Evolutionary conservation across 202 grass and related monocot genomes (phyloP), one percentile per base, ranked within the genome.

Genomic region (Elaeis oleifera): DNA sequence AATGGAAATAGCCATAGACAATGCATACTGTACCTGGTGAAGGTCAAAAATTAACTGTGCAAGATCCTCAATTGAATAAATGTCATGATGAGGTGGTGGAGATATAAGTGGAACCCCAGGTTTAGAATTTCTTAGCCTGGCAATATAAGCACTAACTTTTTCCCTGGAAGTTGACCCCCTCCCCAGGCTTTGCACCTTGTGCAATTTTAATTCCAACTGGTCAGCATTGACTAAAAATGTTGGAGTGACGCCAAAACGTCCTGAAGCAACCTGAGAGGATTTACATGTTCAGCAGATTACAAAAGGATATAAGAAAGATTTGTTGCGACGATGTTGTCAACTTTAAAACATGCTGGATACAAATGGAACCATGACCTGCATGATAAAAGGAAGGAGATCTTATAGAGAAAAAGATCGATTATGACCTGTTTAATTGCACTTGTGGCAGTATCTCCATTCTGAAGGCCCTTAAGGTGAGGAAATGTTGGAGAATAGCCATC

Each of bases 71-170:
- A 99, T 99, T 18, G 94, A 99, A 84, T 99, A 99, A 58, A 99
- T 99, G 72, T 99, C 94, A 76, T 99, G 94, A 71, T 99, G 94
- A 6, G 94, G 94, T 13, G 94, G 94, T 65, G 94, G 94, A 67
- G 94, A 99, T 81, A 99, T 99, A 24, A 99, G 85, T 79, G 94
- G 94, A 77, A 99, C 94, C 61, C 94, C 94, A 73, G 94, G 94
- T 69, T 99, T 99, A 2, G 94, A 99, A 67, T 89, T 99, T 67
- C 94, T 99, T 74, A 99, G 51, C 36, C 88, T 80, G 67, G 94
- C 94, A 71, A 99, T 99, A 70, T 99, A 99, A 61, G 94, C 85
- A 77, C 94, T 99, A 60, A 99, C 94, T 85, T 99, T 99, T 99
- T 99, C 61, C 94, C 94, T 28, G 94, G 94, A 63, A 99, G 78